These are phyloP conservation scores for Olyra latifolia DNA, from an alignment of 176 grass and related monocot species.

Conservation along the genomic window DNA sequence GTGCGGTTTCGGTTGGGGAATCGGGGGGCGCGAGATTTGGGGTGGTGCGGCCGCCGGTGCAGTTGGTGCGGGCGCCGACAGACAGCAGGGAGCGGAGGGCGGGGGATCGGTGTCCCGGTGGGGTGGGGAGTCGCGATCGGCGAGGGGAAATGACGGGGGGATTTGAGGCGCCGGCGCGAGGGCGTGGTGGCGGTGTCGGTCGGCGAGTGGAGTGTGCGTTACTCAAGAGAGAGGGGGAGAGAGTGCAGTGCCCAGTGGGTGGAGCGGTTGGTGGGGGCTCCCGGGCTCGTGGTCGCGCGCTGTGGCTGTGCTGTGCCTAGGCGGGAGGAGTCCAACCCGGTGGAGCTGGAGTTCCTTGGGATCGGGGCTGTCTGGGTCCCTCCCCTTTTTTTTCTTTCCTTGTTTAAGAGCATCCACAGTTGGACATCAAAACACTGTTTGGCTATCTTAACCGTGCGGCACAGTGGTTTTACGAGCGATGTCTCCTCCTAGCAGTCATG, in stretches of 20 bases:
- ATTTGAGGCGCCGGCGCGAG: conserved; percentile 21
- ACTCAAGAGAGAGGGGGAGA: background rate
- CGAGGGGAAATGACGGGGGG: background rate
- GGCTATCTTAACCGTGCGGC: no score
- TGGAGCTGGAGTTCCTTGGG: background rate
- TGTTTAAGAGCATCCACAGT: no score
- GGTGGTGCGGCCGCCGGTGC: conserved; percentile 32
- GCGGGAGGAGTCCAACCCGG: background rate
- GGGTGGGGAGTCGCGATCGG: conserved; percentile 52
- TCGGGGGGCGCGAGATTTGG: conserved; percentile 52
- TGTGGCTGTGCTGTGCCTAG: background rate
- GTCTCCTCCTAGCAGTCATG: no score
- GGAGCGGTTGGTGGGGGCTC: conserved; percentile 38
- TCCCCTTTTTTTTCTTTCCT: no score
- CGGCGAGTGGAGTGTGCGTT: conserved; percentile 46
- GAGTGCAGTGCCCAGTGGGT: conserved; percentile 23
- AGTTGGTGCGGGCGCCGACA: conserved; percentile 45
- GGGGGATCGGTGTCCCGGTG: conserved; percentile 54
- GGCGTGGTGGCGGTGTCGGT: conserved; percentile 38
- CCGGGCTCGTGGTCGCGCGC: conserved; percentile 24
- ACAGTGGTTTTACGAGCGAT: no score
- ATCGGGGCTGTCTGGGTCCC: background rate
- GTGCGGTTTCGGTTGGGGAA: conserved; percentile 27
- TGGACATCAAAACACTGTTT: no score
- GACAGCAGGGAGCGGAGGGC: conserved; percentile 45